phyloP scores from a whole-genome alignment of 768 basidiomycete genomes.

The Amanita rubescens region DNA sequence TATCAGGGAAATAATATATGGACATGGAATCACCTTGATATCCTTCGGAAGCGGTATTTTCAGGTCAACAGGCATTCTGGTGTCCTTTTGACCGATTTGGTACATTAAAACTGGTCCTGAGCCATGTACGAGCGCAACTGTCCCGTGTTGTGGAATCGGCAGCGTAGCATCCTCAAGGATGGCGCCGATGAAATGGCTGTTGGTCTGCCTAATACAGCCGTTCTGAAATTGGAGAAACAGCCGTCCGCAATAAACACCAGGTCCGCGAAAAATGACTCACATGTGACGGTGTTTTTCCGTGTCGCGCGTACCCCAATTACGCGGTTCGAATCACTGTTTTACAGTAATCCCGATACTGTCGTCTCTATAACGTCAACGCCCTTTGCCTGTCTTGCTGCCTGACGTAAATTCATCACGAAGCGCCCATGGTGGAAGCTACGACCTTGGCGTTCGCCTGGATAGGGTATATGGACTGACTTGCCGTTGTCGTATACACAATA shows the following conservation, averaged over 20 bases:
- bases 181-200: slow-evolving; percentile 79
- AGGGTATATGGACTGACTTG: slow-evolving; percentile 79
- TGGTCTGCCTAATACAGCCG: slow-evolving; percentile 55
- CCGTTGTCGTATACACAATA: slow-evolving; percentile 73
- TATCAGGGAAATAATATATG: not conserved
- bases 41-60: slow-evolving; percentile 77
- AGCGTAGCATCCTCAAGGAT: slow-evolving; percentile 70
- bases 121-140: slow-evolving; percentile 73
- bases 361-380: slow-evolving; percentile 85
- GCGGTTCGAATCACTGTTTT: slow-evolving; percentile 39
- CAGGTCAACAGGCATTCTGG: slow-evolving; percentile 89
- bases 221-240: slow-evolving; percentile 90
- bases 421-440: slow-evolving; percentile 91
- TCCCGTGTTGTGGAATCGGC: slow-evolving; percentile 75
- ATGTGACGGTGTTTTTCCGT: too few species aligned
- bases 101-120: slow-evolving; percentile 89
- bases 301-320: slow-evolving; percentile 66
- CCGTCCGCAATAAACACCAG: slow-evolving; percentile 90
- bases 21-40: slow-evolving; percentile 49
- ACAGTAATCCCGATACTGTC: slow-evolving; percentile 70
- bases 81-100: slow-evolving; percentile 84
- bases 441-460: slow-evolving; percentile 67
- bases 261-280: slow-evolving; percentile 58
- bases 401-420: slow-evolving; percentile 76
- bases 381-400: slow-evolving; percentile 47